phyloP scores from a whole-genome alignment of 1,284 basidiomycete genomes.

The Ustilago curta region DNA sequence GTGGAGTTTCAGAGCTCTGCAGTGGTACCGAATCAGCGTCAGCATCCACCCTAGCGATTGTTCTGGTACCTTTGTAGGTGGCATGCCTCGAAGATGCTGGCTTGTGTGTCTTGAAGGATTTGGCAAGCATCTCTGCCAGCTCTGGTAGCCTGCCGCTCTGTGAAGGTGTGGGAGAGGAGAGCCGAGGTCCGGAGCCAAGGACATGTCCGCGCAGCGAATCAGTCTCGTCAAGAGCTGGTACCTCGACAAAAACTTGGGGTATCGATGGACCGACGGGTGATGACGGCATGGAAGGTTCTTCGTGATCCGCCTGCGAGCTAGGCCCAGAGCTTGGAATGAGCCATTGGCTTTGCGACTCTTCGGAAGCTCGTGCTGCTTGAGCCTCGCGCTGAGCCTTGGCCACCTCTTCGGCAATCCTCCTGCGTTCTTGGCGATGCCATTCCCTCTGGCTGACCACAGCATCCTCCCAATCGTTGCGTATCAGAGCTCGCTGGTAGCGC shows the following conservation, averaged over 20 bases:
- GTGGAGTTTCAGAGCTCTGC: slow-evolving; percentile 7
- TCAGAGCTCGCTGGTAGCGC: slow-evolving; percentile 65
- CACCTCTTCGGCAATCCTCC: slow-evolving; percentile 39
- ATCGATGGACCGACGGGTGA: slow-evolving; percentile 11
- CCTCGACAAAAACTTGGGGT: slow-evolving; percentile 33
- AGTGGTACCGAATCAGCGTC: neutral
- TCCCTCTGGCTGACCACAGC: slow-evolving; percentile 68
- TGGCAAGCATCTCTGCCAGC: slow-evolving; percentile 29
- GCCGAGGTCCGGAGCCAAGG: neutral
- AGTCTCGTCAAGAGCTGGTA: slow-evolving; percentile 7
- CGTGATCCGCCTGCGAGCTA: slow-evolving; percentile 39
- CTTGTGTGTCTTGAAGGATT: slow-evolving; percentile 6
- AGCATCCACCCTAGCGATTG: neutral
- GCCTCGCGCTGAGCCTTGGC: slow-evolving; percentile 25
- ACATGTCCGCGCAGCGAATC: slow-evolving; percentile 1
- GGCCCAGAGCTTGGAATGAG: slow-evolving; percentile 39
- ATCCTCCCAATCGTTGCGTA: slow-evolving; percentile 70
- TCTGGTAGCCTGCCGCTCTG: slow-evolving; percentile 33
- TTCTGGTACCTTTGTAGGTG: slow-evolving; percentile 35
- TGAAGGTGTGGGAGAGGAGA: slow-evolving; percentile 23
- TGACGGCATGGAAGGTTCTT: slow-evolving; percentile 21
- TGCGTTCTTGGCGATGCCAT: slow-evolving; percentile 53
- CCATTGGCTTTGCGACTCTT: slow-evolving; percentile 48
- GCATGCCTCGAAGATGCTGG: slow-evolving; percentile 1
- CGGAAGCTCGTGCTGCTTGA: slow-evolving; percentile 15